phyloP scores from a whole-genome alignment of 352 stramenopile genomes.

The Pythium sp. region DNA sequence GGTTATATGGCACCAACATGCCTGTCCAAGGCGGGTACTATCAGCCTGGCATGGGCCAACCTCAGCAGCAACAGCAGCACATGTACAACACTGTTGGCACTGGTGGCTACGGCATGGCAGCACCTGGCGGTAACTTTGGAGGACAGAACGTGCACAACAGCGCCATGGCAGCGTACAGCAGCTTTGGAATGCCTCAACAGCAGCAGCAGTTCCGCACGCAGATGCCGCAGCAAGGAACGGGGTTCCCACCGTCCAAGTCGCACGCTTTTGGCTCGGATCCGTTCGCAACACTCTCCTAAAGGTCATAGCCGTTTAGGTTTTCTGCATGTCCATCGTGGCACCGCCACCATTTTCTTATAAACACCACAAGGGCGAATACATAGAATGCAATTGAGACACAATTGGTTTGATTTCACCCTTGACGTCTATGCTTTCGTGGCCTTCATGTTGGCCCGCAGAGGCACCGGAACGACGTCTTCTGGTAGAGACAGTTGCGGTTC shows the following conservation, averaged over 20 bases:
- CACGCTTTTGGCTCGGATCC: constrained; percentile 40
- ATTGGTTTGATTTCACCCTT: neutral
- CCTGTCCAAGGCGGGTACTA: constrained; percentile 21
- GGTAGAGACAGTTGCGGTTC: constrained; percentile 73
- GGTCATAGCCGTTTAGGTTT: neutral
- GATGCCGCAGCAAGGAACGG: constrained; percentile 15
- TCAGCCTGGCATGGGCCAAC: constrained; percentile 24
- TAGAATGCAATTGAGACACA: neutral
- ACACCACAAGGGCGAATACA: neutral
- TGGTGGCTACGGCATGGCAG: constrained; percentile 22
- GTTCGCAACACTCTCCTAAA: constrained; percentile 61
- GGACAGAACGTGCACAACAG: constrained; percentile 8
- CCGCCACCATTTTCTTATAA: constrained; percentile 5
- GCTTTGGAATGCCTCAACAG: constrained; percentile 18
- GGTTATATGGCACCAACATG: constrained; percentile 26
- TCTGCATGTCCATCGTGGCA: neutral
- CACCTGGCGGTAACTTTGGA: constrained; percentile 16
- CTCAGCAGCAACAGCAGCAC: constrained; percentile 30
- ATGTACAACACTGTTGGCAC: constrained; percentile 34
- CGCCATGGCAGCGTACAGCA: constrained; percentile 18
- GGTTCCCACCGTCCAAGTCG: constrained; percentile 21
- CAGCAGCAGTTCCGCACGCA: constrained; percentile 36
- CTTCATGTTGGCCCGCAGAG: constrained; percentile 61
- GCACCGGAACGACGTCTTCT: constrained; percentile 62
- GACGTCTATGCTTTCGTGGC: neutral